phyloP scores from a whole-genome alignment of 768 basidiomycete species.

The Lenzites betulinus region DNA sequence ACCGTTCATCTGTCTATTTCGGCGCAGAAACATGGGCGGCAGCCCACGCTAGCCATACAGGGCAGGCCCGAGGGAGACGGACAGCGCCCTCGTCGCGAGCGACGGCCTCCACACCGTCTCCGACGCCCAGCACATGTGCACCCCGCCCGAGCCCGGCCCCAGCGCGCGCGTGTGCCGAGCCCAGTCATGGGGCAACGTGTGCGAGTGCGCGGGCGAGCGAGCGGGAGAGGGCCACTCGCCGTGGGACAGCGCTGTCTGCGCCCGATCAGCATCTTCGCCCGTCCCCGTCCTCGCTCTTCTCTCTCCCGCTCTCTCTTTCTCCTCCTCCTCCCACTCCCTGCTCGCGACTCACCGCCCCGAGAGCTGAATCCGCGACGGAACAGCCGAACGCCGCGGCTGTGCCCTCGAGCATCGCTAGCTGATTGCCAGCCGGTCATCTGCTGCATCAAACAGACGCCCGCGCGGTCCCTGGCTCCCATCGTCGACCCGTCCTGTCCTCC shows the following conservation, averaged over 20 bases:
- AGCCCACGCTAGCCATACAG: not conserved
- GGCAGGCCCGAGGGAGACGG: slow-evolving; percentile 8
- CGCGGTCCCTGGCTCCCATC: not conserved
- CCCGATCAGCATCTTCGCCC: not conserved
- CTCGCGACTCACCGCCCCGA: not conserved
- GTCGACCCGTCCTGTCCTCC: not conserved
- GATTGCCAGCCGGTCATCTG: slow-evolving; percentile 3
- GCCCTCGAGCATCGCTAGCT: not conserved
- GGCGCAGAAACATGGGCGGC: too few species aligned
- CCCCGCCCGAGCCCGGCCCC: too few species aligned
- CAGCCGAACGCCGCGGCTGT: not conserved
- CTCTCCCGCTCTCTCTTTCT: not conserved
- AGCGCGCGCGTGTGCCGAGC: too few species aligned
- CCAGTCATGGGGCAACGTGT: too few species aligned
- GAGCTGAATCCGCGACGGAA: not conserved
- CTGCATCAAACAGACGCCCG: slow-evolving; percentile 8
- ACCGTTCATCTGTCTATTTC: too few species aligned
- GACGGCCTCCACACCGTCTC: too few species aligned
- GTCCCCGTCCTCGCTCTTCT: not conserved
- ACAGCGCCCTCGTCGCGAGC: not conserved
- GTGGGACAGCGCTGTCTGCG: too few species aligned
- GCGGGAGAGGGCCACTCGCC: too few species aligned
- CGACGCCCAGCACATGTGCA: too few species aligned
- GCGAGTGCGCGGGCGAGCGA: too few species aligned
- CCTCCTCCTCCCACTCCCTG: not conserved